Base-by-base conservation (phyloP, 2,329 filamentous ascomycete species). In the Trichophyton verrucosum region DNA sequence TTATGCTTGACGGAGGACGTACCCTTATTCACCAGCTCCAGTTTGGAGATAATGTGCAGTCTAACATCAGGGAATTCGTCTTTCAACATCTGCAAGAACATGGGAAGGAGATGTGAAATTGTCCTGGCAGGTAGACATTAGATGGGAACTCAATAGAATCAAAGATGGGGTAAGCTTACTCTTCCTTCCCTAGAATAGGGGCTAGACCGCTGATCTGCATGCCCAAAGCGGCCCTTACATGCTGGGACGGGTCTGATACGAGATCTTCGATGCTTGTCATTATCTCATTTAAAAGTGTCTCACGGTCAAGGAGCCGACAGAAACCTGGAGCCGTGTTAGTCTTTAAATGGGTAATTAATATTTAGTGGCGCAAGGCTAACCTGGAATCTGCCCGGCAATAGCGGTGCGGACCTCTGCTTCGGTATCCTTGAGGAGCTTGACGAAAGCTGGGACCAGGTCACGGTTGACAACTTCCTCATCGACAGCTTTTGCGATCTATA, bases 61-160 rank as follows among this genome's bases (percentile, higher is more conserved):
- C 94, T 88, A 58, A 99, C 94, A 73, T 99, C 94, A 22, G 94
- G 94, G 75, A 96, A 97, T 72, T 99, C 94, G 70, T 99, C 94
- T 82, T 97, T 99, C 69, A 99, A 86, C 94, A 99, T 99, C 74
- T 95, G 89, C 60, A 99, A 82, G 76, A 99, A 97, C 92, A 99
- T 99, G 60, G 94, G 94, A 51, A 99, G 83, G 51, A 99, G 85
- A 73, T 99, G 94, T 68, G 94, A 87, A 67, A 96, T 97, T 33
- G 94, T 99, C 76, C 89, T 94, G 66, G 63, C 44, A 65, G 65
- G 57, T 69, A 64, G 65, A 60, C 60, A 58, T 59, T 60, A 46
- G 47, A 20, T 22, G 17, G 33, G 38, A 6, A 15, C 8, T 38
- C 33, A 33, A 47, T 27, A 47, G 4, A 17, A 17, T 17, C 22